Base-by-base conservation (phyloP, 176 grass and related monocot species). In the Urochloa ruziziensis region DNA sequence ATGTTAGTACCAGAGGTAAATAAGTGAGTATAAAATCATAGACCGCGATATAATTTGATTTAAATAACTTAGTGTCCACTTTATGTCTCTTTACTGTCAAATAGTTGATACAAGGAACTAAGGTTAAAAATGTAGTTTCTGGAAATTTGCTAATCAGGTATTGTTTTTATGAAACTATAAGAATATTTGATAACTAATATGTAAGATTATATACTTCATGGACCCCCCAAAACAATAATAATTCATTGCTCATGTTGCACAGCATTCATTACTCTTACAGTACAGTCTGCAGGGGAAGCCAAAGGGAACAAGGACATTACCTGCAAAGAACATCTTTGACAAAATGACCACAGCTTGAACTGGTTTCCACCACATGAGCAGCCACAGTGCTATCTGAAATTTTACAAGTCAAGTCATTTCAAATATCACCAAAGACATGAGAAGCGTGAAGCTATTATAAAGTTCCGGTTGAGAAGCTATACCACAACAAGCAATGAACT, bases 241-340 rank as follows among this genome's bases (percentile, higher is more conserved):
- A 10, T 13, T 4, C 19, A 16, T 27, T 24, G 60, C 39, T 36
- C 14, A 18, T 21, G 23, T 25, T 19, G 54, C 23, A 25, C 8
- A 8, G 8, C 30, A 9, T 28, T 1, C 67, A 70, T 28, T 46
- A 14, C 33, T 56, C 46, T 56, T 69, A 40, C 30, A 57, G 63
- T 56, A 28, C 61, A 57, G 14, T 13, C 67, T 63, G 36, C 28
- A 73, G 10, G 40, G 30, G 16, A 27, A 59, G 19, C 28, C 46
- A 39, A 52, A 84, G 46, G 23, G 60, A 64, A 80, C 59, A 64
- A 80, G 72, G 29, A 71, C 35, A 47, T 49, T 60, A 91, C 92
- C 86, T 79, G 89, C 89, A 79, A 94, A 86, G 66, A 94, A 94
- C 75, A 94, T 89, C 89, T 94, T 94, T 34, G 92, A 91, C 52